Evolutionary conservation across 2,329 filamentous ascomycete genomes (phyloP).

Genomic region (Aspergillus luchuensis): DNA sequence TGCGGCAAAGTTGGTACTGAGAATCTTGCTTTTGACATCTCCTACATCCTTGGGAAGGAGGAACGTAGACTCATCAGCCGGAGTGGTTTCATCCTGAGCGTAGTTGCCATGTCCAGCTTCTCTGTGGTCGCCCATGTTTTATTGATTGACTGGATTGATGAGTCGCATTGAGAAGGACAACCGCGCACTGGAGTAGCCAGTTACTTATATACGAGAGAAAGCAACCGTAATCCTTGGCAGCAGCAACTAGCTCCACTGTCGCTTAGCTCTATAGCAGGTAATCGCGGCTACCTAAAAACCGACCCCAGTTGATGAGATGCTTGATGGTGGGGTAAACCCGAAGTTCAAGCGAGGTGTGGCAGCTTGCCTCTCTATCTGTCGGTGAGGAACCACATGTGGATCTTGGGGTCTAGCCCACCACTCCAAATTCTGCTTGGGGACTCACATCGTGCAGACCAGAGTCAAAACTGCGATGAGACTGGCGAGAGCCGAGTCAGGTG

Average conservation of each 20-base stretch:
- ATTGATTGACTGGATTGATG: neutral
- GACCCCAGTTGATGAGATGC: too few relatives aligned
- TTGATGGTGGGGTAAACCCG: slow-evolving; percentile 5
- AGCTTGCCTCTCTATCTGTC: neutral
- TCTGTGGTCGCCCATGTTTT: slow-evolving; percentile 1
- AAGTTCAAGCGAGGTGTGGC: neutral
- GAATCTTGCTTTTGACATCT: slow-evolving; percentile 22
- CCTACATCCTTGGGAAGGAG: slow-evolving; percentile 19
- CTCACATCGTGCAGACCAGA: neutral
- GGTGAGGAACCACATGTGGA: neutral
- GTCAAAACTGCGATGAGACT: neutral
- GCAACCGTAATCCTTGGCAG: neutral
- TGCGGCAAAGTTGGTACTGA: slow-evolving; percentile 25
- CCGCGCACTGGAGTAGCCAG: neutral
- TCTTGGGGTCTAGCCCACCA: neutral
- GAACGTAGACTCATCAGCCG: slow-evolving; percentile 8
- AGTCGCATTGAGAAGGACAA: neutral
- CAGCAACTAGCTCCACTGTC: neutral
- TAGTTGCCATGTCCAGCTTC: slow-evolving; percentile 8
- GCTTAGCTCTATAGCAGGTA: neutral
- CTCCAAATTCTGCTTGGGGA: neutral
- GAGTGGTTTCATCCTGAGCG: slow-evolving; percentile 1
- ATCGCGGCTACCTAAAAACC: slow-evolving; percentile 3
- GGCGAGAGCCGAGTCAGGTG: neutral
- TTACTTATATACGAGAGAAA: neutral